phyloP scores from a whole-genome alignment of 2,329 filamentous ascomycete genomes.

The Calonectria pseudoreteaudii region DNA sequence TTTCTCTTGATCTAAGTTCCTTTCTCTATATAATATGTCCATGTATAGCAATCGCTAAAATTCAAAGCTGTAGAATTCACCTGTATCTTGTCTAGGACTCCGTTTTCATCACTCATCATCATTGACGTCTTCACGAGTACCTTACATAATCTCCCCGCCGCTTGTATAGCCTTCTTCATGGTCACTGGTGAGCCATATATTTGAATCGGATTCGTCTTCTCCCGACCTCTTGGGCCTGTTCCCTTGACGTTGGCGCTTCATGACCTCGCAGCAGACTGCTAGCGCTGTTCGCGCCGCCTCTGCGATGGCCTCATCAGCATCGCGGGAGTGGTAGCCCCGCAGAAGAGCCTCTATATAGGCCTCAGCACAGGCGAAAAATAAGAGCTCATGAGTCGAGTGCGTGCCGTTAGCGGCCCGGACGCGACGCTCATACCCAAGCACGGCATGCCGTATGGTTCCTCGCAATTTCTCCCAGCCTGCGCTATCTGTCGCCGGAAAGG shows the following conservation, averaged over 20 bases:
- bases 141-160: background rate
- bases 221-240: background rate
- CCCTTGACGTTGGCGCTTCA: slow-evolving; percentile 1
- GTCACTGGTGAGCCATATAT: slow-evolving; percentile 9
- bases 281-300: slow-evolving; percentile 19
- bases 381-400: slow-evolving; percentile 22
- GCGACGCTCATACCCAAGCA: slow-evolving; percentile 20
- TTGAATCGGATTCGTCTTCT: background rate
- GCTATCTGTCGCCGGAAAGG: slow-evolving; percentile 19
- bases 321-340: background rate
- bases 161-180: background rate
- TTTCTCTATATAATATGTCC: background rate
- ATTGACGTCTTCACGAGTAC: background rate
- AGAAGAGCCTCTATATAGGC: slow-evolving; percentile 22
- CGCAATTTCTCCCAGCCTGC: slow-evolving; percentile 14
- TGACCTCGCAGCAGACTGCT: slow-evolving; percentile 18
- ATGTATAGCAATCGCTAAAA: background rate
- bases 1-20: background rate
- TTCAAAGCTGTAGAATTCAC: background rate
- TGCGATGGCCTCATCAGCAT: slow-evolving; percentile 14
- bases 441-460: background rate
- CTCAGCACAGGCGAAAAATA: slow-evolving; percentile 20
- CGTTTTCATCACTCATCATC: background rate
- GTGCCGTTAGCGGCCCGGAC: slow-evolving; percentile 12
- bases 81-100: background rate